phyloP scores from a whole-genome alignment of 129 eudicot species.

The Flaveria bidentis region DNA sequence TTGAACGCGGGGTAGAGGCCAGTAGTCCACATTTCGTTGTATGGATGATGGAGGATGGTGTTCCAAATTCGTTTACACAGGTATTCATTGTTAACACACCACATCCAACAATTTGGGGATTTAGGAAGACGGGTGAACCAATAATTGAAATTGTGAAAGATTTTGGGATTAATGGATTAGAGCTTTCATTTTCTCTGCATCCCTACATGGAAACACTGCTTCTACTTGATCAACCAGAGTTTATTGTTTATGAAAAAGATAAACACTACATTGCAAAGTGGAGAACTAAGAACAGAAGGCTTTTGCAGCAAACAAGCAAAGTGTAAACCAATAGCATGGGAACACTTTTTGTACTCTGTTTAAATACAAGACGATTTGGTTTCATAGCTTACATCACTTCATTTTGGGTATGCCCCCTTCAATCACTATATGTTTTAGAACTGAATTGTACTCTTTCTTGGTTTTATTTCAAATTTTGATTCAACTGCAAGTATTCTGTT shows the following conservation, averaged over 20 bases:
- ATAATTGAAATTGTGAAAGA: neutral
- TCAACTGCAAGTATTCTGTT: no score
- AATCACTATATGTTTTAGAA: no score
- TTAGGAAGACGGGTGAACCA: neutral
- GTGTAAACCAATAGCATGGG: no score
- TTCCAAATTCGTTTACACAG: neutral
- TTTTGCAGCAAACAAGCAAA: neutral
- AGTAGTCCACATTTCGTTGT: neutral
- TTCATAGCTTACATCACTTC: no score
- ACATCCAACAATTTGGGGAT: neutral
- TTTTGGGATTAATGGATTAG: neutral
- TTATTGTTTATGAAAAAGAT: neutral
- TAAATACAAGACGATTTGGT: no score
- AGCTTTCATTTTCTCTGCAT: neutral
- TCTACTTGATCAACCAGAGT: neutral
- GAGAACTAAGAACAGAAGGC: neutral
- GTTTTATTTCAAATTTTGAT: no score
- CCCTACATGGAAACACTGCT: neutral
- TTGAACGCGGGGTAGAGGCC: neutral
- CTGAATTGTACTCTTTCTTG: no score
- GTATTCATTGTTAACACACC: neutral
- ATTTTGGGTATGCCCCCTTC: no score
- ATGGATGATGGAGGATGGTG: conserved; percentile 5
- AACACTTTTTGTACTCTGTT: no score
- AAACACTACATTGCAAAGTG: neutral